Base-by-base conservation (phyloP, 192 early-diverging fungal species). In the Entomortierella parvispora region DNA sequence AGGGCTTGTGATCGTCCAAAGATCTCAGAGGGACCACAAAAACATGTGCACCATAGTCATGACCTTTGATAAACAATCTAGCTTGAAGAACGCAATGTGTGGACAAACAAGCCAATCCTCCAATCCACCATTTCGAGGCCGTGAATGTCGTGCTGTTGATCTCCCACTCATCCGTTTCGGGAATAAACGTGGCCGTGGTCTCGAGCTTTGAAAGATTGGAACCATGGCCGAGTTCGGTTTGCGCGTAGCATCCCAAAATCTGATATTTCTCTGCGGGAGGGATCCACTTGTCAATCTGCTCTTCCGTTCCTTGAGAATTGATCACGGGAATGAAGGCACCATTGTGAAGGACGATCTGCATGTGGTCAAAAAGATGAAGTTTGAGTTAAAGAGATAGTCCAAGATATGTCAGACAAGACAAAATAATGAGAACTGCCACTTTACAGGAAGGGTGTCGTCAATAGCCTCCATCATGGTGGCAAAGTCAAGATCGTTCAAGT, bases 81-180 rank as follows among this genome's bases (percentile, higher is more conserved):
- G 88, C 88, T 69, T 85, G 82, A 14, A 89, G 85, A 55, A 88
- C 69, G 40, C 87, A 85, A 62, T 89, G 88, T 3, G 76, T 85
- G 43, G 90, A 90, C 1, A 92, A 89, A 43, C 89, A 86, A 17
- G 85, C 87, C 2, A 89, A 53, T 6, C 84, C 87, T 31, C 87
- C 88, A 32, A 83, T 83, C 88, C 88, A 89, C 86, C 86, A 89
- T 56, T 89, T 89, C 26, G 81, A 67, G 4, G 72, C 80, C 10
- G 92, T 90, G 51, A 94, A 80, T 28, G 79, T 83, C 12, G 94
- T 93, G 46, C 86, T 86, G 76, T 95, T 89, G 49, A 95, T 82
- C 58, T 92, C 94, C 57, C 92, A 95, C 79, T 95, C 91, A 62
- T 94, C 87, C 2, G 93, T 93, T 65, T 90, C 90, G 4, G 87